phyloP scores from a whole-genome alignment of 345 rosid genomes.

The Luvunga scandens region DNA sequence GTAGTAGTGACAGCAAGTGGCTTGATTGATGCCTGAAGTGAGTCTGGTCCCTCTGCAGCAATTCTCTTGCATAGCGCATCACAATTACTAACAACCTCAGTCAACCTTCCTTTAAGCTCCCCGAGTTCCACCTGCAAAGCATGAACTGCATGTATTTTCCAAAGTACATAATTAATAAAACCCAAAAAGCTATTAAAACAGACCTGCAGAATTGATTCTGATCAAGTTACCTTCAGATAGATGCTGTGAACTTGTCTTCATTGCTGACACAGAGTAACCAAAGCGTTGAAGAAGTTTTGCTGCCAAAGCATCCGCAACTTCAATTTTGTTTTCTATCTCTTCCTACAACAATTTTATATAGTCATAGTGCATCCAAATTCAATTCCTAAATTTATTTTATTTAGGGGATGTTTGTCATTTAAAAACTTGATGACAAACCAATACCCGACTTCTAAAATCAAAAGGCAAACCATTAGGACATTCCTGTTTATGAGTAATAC shows the following conservation, averaged over 20 bases:
- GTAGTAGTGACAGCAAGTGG: slow-evolving; percentile 43
- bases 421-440: background rate
- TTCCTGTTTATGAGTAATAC: background rate
- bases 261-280: slow-evolving; percentile 66
- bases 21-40: slow-evolving; percentile 47
- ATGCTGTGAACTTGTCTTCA: slow-evolving; percentile 76
- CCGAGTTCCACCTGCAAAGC: slow-evolving; percentile 86
- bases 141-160: slow-evolving; percentile 54
- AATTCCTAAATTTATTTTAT: background rate
- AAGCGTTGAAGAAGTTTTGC: slow-evolving; percentile 79
- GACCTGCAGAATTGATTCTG: background rate
- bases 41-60: slow-evolving; percentile 69
- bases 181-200: background rate
- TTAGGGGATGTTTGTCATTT: background rate
- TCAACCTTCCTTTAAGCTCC: slow-evolving; percentile 84
- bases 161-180: slow-evolving; percentile 8
- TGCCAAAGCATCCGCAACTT: slow-evolving; percentile 91
- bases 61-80: slow-evolving; percentile 81
- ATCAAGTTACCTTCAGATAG: slow-evolving; percentile 67
- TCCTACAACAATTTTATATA: slow-evolving; percentile 49
- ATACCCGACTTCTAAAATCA: background rate
- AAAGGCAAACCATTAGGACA: background rate
- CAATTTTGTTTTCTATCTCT: slow-evolving; percentile 87
- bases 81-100: slow-evolving; percentile 80
- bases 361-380: background rate